Evolutionary conservation across 1,284 basidiomycete genomes (phyloP), one percentile per base, ranked within the genome.

Genomic region (Ceratobasidium sp.): DNA sequence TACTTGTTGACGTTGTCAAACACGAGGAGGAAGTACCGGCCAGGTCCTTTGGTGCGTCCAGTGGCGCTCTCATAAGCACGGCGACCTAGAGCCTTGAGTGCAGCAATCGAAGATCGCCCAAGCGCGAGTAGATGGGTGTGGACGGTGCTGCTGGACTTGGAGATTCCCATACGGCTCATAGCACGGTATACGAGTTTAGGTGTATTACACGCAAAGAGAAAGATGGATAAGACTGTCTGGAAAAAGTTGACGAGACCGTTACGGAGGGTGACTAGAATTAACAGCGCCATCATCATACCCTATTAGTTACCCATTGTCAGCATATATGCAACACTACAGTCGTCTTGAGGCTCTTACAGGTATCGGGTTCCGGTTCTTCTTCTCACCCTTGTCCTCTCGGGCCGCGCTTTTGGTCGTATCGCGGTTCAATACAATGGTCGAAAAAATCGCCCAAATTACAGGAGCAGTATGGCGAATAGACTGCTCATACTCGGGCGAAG

Each of bases 1-100:
- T n/a, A n/a, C n/a, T 69, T 69, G 67, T 69, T 69, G 38, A 69
- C 42, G 33, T 69, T 69, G 38, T 69, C 50, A 42, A 54, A 69
- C 9, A 69, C 28, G 4, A 69, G 26, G 6, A 54, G 2, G 38
- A 69, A 69, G 23, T 69, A 56, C 33, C 20, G 23, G 7, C 46
- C 3, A 50, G 50, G 2, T n/a, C 28, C 15, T 56, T 20, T 3
- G 6, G 9, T 3, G n/a, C 17, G 23, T 26, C n/a, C 5, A 5
- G 26, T 28, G 46, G 15, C n/a, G 23, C 46, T 68, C 9, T 23
- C 46, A 28, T 52, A 68, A 23, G n/a, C n/a, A n/a, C n/a, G 67
- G 12, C 13, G 67, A 69, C 33, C 38, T 28, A n/a, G n/a, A n/a
- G n/a, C n/a, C n/a, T n/a, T n/a, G n/a, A n/a, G n/a, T n/a, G n/a